Conservation (phyloP, 2,329 filamentous ascomycete genomes). For the Pyricularia grisea region DNA sequence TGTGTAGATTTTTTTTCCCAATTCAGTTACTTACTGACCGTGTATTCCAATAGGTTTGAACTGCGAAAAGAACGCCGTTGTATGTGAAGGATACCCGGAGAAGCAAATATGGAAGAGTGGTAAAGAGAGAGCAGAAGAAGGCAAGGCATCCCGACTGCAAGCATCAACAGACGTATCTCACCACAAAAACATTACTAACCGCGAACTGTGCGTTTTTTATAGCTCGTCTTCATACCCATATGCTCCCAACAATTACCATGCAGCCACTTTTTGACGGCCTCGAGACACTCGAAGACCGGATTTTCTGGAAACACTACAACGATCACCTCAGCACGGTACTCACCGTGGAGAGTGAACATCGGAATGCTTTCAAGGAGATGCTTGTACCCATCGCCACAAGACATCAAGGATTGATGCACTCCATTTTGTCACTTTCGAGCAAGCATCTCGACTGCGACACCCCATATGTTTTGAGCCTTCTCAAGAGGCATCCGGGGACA, state of each 20-base stretch:
- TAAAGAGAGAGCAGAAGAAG: constrained; percentile 64
- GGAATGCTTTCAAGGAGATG: constrained; percentile 80
- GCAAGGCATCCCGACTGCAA: constrained; percentile 24
- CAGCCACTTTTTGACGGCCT: constrained; percentile 69
- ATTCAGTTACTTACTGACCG: not conserved
- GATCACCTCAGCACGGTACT: constrained; percentile 70
- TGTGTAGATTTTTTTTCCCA: not conserved
- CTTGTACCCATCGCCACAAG: constrained; percentile 72
- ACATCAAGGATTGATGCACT: constrained; percentile 82
- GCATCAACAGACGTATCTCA: not conserved
- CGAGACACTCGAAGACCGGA: constrained; percentile 68
- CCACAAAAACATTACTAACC: not conserved
- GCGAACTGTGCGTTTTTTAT: no score
- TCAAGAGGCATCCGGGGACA: constrained; percentile 38
- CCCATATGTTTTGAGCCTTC: constrained; percentile 43
- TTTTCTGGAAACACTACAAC: constrained; percentile 78
- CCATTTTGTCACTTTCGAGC: constrained; percentile 72
- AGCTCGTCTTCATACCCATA: constrained; percentile 41
- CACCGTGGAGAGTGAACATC: constrained; percentile 70
- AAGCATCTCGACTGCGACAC: constrained; percentile 60
- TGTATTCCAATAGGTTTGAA: constrained; percentile 54
- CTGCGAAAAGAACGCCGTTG: constrained; percentile 86
- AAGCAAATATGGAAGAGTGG: constrained; percentile 84
- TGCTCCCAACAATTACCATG: constrained; percentile 44
- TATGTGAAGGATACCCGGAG: constrained; percentile 83